Percentiles rank a stretch among this genome's conserved stretches.
phyloP scores from a whole-genome alignment of 148 eudicot species.

The Dianthus caryophyllus region DNA sequence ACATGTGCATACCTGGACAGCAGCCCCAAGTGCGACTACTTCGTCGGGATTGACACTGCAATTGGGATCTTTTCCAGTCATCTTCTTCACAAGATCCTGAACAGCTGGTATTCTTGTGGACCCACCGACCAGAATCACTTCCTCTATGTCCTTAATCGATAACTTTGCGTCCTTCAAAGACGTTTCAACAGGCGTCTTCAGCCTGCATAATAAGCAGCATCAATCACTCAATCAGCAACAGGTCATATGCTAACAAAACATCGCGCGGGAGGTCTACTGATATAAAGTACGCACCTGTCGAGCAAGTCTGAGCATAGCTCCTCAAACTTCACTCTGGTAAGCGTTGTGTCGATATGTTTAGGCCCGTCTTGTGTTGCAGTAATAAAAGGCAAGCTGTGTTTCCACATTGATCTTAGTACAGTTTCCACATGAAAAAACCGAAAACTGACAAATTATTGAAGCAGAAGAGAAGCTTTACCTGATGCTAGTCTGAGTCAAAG shows the following conservation, averaged over 20 bases:
- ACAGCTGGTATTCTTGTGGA: constrained; percentile 74
- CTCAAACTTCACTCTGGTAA: constrained; percentile 80
- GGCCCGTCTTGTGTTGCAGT: constrained; percentile 95
- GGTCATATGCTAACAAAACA: not conserved
- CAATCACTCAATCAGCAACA: constrained; percentile 12
- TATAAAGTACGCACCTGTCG: constrained; percentile 50
- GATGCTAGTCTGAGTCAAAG: constrained; percentile 58
- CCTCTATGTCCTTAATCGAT: constrained; percentile 52
- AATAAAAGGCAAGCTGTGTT: constrained; percentile 71
- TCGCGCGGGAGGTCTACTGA: not conserved
- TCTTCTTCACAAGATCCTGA: constrained; percentile 51
- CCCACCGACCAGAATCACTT: constrained; percentile 75
- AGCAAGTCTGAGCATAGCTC: constrained; percentile 87
- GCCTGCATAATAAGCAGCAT: constrained; percentile 28
- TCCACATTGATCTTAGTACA: constrained; percentile 6
- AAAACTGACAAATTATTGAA: not conserved
- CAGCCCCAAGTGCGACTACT: constrained; percentile 80
- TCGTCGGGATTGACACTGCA: constrained; percentile 71
- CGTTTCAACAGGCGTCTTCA: constrained; percentile 55
- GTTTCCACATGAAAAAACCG: not conserved
- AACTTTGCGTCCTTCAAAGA: constrained; percentile 60
- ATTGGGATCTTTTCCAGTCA: constrained; percentile 63
- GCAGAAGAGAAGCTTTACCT: constrained; percentile 33
- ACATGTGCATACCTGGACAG: constrained; percentile 49
- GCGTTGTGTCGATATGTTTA: constrained; percentile 82